A percentile compares a stretch with the other conserved stretches of the same genome.
Conservation (phyloP, 2,329 filamentous ascomycete species). For the Hawksworthiomyces lignivorus region DNA sequence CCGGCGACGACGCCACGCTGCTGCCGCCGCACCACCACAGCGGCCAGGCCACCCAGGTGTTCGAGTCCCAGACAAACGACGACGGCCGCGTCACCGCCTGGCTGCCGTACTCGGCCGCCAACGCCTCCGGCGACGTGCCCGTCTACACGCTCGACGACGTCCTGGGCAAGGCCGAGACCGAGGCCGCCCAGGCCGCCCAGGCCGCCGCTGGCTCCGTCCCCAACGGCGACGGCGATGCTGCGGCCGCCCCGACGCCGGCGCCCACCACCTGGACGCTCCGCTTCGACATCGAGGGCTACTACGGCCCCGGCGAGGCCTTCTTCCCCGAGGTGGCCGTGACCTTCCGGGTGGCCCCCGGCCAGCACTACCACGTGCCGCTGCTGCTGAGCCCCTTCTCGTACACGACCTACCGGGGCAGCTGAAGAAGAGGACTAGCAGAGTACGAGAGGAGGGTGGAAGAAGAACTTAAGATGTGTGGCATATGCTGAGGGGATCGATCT, state of each 20-base stretch:
- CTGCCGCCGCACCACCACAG: conserved; percentile 20
- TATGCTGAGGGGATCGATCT: too few species aligned
- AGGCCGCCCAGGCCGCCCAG: conserved; percentile 18
- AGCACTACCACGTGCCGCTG: conserved; percentile 75
- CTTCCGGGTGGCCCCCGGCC: conserved; percentile 43
- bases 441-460: too few species aligned
- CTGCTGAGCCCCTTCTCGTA: conserved; percentile 73
- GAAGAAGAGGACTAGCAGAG: too few species aligned
- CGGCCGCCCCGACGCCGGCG: not conserved
- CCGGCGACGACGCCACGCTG: conserved; percentile 20
- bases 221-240: too few species aligned
- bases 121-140: conserved; percentile 47
- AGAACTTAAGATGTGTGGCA: too few species aligned
- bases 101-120: conserved; percentile 49
- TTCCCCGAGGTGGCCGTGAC: conserved; percentile 52
- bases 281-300: conserved; percentile 68
- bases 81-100: conserved; percentile 69
- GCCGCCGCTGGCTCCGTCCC: conserved; percentile 18
- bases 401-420: conserved; percentile 74
- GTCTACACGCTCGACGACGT: conserved; percentile 52
- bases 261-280: conserved; percentile 57
- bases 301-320: conserved; percentile 51
- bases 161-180: conserved; percentile 31
- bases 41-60: conserved; percentile 37
- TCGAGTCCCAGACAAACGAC: conserved; percentile 62